Evolutionary conservation across 768 basidiomycete species (phyloP).

Genomic region (Suillus luteus): DNA sequence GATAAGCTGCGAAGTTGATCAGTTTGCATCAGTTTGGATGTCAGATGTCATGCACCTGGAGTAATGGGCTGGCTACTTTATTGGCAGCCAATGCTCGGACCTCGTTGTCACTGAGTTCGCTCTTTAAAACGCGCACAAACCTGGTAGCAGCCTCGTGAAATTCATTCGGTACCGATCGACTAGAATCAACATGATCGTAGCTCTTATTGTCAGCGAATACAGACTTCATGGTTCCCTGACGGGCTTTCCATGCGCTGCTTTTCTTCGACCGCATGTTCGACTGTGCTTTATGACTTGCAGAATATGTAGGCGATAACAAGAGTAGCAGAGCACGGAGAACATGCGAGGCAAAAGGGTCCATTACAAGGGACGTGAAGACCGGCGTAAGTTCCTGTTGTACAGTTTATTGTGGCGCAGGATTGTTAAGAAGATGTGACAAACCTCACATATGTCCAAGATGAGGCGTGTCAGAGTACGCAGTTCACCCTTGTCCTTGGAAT

Average conservation of each 20-base stretch:
- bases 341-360: constrained; percentile 90
- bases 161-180: constrained; percentile 40
- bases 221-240: constrained; percentile 79
- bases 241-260: constrained; percentile 79
- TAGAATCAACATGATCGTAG: constrained; percentile 34
- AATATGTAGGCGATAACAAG: constrained; percentile 67
- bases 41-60: constrained; percentile 53
- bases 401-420: constrained; percentile 6
- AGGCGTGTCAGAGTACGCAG: constrained; percentile 65
- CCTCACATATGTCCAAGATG: constrained; percentile 64
- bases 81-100: constrained; percentile 74
- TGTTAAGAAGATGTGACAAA: constrained; percentile 34
- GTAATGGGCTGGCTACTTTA: constrained; percentile 74
- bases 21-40: constrained; percentile 14
- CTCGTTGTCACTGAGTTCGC: constrained; percentile 65
- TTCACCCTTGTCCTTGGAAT: constrained; percentile 59
- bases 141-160: constrained; percentile 48
- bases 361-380: constrained; percentile 61
- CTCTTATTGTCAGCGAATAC: constrained; percentile 57
- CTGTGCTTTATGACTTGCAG: constrained; percentile 38
- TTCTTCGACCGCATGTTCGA: constrained; percentile 77
- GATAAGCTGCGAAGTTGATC: constrained; percentile 56
- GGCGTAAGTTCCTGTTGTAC: constrained; percentile 67
- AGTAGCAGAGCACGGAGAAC: constrained; percentile 79
- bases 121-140: constrained; percentile 54